Conservation (phyloP, 208 protist genomes). For the Naegleria lovaniensis region DNA sequence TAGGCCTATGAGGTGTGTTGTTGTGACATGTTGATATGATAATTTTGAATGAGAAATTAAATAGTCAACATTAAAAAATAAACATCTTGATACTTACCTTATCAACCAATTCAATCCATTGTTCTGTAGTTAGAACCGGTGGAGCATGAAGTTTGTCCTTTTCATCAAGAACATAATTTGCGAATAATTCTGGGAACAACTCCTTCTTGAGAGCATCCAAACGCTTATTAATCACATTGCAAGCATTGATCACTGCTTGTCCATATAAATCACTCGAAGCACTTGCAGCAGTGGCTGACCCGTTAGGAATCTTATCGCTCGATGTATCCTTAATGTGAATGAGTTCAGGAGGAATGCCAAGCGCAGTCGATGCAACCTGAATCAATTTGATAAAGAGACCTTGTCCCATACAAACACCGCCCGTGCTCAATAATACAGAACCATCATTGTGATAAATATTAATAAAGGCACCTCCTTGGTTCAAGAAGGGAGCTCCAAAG, state of each 20-base stretch:
- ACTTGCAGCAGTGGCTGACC: slow-evolving; percentile 46
- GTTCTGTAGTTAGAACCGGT: not conserved
- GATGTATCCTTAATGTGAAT: slow-evolving; percentile 51
- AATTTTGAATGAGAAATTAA: no score
- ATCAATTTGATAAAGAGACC: slow-evolving; percentile 51
- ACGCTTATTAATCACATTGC: slow-evolving; percentile 29
- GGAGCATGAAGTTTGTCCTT: not conserved
- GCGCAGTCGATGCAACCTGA: slow-evolving; percentile 49
- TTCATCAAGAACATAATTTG: not conserved
- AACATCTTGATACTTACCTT: slow-evolving; percentile 47
- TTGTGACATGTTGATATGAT: no score
- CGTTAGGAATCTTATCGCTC: slow-evolving; percentile 58
- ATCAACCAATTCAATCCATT: slow-evolving; percentile 26
- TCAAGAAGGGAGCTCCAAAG: slow-evolving; percentile 60
- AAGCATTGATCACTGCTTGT: slow-evolving; percentile 29
- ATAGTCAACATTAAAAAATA: no score
- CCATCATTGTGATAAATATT: slow-evolving; percentile 58
- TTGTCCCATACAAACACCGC: slow-evolving; percentile 61
- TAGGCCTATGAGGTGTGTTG: no score
- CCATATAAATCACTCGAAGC: not conserved
- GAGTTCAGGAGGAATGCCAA: slow-evolving; percentile 44
- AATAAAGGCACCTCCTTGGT: slow-evolving; percentile 51
- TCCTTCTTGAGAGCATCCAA: slow-evolving; percentile 28
- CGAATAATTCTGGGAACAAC: not conserved
- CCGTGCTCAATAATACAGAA: slow-evolving; percentile 56